phyloP scores from a whole-genome alignment of 108 stramenopile species.

The Mediolabrus comicus region DNA sequence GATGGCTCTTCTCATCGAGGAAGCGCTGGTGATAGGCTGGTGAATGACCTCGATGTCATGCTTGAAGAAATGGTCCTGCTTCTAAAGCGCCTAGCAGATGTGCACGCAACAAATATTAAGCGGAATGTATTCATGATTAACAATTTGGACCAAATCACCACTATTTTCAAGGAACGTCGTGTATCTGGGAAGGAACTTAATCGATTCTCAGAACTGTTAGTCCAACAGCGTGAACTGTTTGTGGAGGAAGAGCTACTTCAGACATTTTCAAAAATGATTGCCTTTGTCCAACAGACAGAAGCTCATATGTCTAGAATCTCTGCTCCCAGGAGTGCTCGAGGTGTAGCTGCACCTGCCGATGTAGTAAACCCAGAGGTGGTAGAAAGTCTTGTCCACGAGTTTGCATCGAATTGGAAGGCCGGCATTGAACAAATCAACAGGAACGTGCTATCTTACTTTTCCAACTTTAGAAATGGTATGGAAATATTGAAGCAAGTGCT shows the following conservation, averaged over 20 bases:
- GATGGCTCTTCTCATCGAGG: constrained; percentile 19
- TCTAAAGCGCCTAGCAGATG: constrained; percentile 83
- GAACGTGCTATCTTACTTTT: constrained; percentile 94
- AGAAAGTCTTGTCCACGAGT: constrained; percentile 90
- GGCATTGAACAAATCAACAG: constrained; percentile 94
- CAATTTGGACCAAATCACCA: constrained; percentile 92
- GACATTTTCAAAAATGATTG: constrained; percentile 93
- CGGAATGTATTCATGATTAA: constrained; percentile 95
- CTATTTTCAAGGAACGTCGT: constrained; percentile 92
- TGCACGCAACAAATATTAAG: constrained; percentile 82
- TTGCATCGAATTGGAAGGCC: constrained; percentile 90
- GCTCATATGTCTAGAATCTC: constrained; percentile 59
- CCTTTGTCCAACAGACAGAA: constrained; percentile 95
- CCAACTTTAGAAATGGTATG: constrained; percentile 97
- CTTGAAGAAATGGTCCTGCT: constrained; percentile 71
- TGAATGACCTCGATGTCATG: constrained; percentile 76
- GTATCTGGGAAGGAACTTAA: constrained; percentile 90
- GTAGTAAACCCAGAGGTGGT: constrained; percentile 84
- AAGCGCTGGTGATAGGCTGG: constrained; percentile 83
- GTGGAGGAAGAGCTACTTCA: constrained; percentile 94
- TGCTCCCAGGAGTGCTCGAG: constrained; percentile 47
- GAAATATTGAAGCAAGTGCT: constrained; percentile 98
- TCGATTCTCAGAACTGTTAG: constrained; percentile 86
- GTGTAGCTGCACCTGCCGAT: constrained; percentile 46
- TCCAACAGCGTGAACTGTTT: constrained; percentile 91